Conservation (phyloP, 148 eudicot species). For the Drosera capensis region DNA sequence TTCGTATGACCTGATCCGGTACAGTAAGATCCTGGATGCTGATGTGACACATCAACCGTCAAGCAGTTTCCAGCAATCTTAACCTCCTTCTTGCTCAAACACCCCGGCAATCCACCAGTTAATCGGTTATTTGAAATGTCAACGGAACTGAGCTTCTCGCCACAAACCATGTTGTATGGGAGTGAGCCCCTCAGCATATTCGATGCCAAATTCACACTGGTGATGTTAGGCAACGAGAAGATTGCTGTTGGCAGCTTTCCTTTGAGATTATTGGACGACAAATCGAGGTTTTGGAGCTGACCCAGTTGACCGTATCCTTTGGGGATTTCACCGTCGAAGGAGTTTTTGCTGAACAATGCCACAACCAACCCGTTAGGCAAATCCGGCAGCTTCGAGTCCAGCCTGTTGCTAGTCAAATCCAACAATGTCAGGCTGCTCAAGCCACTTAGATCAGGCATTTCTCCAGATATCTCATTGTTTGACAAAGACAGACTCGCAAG, state of each 20-base stretch:
- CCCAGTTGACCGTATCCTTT: constrained; percentile 15
- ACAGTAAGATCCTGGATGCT: constrained; percentile 41
- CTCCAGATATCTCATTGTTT: constrained; percentile 36
- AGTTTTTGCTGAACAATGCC: constrained; percentile 38
- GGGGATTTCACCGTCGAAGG: constrained; percentile 35
- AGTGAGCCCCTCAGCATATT: constrained; percentile 51
- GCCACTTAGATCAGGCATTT: constrained; percentile 39
- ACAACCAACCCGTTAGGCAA: constrained; percentile 30
- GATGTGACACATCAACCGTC: constrained; percentile 25
- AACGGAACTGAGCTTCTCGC: constrained; percentile 33
- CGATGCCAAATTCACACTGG: constrained; percentile 46
- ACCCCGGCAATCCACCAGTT: constrained; percentile 35
- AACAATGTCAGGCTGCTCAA: constrained; percentile 23
- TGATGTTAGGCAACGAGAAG: constrained; percentile 41
- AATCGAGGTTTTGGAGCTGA: constrained; percentile 45
- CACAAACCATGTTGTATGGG: constrained; percentile 37
- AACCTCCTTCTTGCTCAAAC: constrained; percentile 30
- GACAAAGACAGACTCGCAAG: constrained; percentile 33
- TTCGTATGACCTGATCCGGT: constrained; percentile 6
- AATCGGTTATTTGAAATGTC: constrained; percentile 49
- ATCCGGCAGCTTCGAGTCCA: constrained; percentile 30
- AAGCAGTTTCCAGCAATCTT: constrained; percentile 44
- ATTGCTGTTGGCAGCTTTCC: constrained; percentile 33
- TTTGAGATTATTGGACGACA: constrained; percentile 34
- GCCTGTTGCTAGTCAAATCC: constrained; percentile 37